Evolutionary conservation across 2,329 filamentous ascomycete species (phyloP).

Genomic region (Botrytis elliptica): DNA sequence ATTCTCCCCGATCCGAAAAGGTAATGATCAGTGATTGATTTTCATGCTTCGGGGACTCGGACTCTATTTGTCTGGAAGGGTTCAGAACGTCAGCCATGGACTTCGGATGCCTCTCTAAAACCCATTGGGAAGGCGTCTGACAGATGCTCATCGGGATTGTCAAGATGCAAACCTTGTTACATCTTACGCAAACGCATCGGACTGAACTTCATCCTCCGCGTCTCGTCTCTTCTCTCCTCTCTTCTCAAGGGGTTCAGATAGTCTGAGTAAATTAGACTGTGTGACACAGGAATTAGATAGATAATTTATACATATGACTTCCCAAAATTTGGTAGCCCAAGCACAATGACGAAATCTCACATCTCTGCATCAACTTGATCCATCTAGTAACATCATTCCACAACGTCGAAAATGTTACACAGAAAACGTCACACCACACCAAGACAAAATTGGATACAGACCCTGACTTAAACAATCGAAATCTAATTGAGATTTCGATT

Average conservation of each 20-base stretch:
- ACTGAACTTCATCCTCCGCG: background rate
- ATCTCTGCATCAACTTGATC: background rate
- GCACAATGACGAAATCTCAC: background rate
- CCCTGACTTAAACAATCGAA: background rate
- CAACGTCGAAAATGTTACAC: background rate
- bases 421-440: no score
- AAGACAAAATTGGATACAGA: background rate
- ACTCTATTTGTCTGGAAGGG: background rate
- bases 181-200: background rate
- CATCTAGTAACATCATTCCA: background rate
- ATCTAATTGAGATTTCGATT: background rate
- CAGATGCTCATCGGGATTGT: background rate
- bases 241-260: no score
- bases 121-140: background rate
- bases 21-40: background rate
- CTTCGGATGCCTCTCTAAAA: background rate
- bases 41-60: conserved; percentile 1
- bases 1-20: conserved; percentile 23
- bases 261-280: no score
- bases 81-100: background rate
- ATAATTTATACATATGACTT: background rate
- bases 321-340: background rate
- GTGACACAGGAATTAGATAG: background rate
- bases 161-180: background rate
- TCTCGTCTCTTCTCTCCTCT: background rate